phyloP scores from a whole-genome alignment of 441 rosid species.

The Erysimum cheiri region DNA sequence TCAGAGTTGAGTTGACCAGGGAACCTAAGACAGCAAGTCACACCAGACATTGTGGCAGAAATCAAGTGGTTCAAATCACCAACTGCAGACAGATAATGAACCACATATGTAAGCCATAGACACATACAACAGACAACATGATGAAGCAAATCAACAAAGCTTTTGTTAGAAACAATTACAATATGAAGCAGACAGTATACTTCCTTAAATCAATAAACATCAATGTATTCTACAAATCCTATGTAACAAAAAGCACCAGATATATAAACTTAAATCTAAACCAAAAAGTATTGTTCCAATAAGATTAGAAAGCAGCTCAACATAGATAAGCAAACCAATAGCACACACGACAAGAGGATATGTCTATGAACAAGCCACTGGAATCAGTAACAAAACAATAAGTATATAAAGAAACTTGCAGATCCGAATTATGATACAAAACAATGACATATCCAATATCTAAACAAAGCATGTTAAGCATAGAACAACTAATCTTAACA shows the following conservation, averaged over 20 bases:
- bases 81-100: constrained; percentile 47
- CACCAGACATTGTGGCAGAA: constrained; percentile 49
- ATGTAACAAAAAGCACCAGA: neutral
- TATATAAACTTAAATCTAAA: neutral
- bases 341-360: neutral
- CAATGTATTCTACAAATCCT: neutral
- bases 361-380: neutral
- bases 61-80: constrained; percentile 66
- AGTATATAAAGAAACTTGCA: neutral
- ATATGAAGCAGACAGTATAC: neutral
- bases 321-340: neutral
- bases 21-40: constrained; percentile 64
- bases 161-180: neutral
- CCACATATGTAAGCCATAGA: neutral
- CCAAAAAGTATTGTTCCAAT: neutral
- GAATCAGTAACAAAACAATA: neutral
- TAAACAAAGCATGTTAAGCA: neutral
- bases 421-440: neutral
- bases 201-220: neutral
- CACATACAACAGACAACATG: neutral
- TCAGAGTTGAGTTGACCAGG: constrained; percentile 67
- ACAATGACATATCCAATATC: neutral
- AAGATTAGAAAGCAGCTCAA: neutral
- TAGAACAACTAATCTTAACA: neutral
- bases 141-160: neutral